Percentiles rank a stretch among this genome's conserved stretches.
Evolutionary conservation across 768 basidiomycete species (phyloP).

Genomic region (Lactarius akahatsu): DNA sequence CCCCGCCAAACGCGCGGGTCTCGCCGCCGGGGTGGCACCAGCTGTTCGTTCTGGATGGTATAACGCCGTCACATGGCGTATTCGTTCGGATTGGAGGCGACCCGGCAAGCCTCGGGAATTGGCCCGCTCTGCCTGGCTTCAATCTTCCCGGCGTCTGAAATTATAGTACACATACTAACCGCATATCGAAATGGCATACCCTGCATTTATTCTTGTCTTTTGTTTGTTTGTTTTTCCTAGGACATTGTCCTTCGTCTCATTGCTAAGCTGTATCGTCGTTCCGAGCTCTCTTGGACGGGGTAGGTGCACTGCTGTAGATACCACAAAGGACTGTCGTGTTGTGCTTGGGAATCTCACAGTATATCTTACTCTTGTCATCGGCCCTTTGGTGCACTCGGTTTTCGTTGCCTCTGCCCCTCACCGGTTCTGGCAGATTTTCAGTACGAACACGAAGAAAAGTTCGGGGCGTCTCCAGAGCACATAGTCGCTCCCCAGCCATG

Average conservation of each 20-base stretch:
- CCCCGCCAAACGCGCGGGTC: conserved; percentile 66
- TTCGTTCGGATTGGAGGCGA: neutral
- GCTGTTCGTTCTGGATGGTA: neutral
- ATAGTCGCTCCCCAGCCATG: no score
- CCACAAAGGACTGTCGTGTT: neutral
- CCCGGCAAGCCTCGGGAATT: conserved; percentile 53
- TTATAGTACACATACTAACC: neutral
- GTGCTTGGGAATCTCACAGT: no score
- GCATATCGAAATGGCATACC: neutral
- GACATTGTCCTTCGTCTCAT: neutral
- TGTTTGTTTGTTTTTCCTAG: neutral
- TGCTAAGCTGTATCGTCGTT: neutral
- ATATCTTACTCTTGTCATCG: no score
- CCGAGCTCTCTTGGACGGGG: neutral
- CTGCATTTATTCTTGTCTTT: neutral
- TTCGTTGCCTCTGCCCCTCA: no score
- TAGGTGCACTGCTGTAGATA: neutral
- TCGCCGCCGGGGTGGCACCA: conserved; percentile 45
- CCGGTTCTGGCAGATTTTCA: no score
- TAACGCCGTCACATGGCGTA: neutral
- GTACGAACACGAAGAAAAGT: no score
- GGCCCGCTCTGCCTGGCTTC: conserved; percentile 71
- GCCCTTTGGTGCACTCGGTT: no score
- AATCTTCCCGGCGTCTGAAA: conserved; percentile 55
- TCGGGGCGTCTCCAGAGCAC: no score